A percentile compares a stretch with the other conserved stretches of the same genome.
These are phyloP conservation scores for Rhizopus sp. DNA, from an alignment of 371 early-diverging fungal genomes.

Conservation along the genomic window DNA sequence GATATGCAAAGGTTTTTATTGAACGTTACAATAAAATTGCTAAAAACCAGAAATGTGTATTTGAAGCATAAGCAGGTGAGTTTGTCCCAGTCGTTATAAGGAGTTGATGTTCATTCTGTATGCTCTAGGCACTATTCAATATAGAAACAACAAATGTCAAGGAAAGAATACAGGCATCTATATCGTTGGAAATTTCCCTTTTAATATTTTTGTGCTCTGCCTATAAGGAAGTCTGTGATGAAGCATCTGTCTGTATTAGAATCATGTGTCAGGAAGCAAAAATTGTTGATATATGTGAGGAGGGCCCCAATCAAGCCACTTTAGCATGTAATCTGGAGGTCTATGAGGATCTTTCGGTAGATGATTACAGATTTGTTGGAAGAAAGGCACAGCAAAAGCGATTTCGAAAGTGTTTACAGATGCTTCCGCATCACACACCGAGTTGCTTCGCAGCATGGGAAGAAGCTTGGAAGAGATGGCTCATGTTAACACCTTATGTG, in stretches of 20 bases:
- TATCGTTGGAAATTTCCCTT: constrained; percentile 76
- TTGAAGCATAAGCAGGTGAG: constrained; percentile 53
- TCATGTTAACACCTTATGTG: constrained; percentile 51
- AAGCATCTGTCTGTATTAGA: constrained; percentile 61
- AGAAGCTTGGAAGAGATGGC: constrained; percentile 87
- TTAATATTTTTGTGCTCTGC: constrained; percentile 74
- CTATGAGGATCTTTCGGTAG: constrained; percentile 67
- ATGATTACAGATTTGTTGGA: constrained; percentile 60
- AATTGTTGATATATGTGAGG: constrained; percentile 58
- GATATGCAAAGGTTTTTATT: constrained; percentile 58
- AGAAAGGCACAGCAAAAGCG: constrained; percentile 79
- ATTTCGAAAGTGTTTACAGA: constrained; percentile 69
- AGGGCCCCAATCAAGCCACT: constrained; percentile 54
- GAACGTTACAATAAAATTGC: constrained; percentile 60
- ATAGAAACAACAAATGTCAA: constrained; percentile 56
- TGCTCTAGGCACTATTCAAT: constrained; percentile 19
- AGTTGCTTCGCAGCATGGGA: constrained; percentile 87
- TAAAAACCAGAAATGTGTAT: constrained; percentile 66
- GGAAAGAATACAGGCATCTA: constrained; percentile 69
- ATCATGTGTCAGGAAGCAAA: constrained; percentile 61
- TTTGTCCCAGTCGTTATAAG: background rate
- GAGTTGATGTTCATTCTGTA: no score
- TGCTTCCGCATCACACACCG: constrained; percentile 66
- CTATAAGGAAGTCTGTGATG: constrained; percentile 69
- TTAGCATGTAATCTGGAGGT: constrained; percentile 67